Evolutionary conservation across 129 eudicot genomes (phyloP).

Genomic region (Solidago caesia): DNA sequence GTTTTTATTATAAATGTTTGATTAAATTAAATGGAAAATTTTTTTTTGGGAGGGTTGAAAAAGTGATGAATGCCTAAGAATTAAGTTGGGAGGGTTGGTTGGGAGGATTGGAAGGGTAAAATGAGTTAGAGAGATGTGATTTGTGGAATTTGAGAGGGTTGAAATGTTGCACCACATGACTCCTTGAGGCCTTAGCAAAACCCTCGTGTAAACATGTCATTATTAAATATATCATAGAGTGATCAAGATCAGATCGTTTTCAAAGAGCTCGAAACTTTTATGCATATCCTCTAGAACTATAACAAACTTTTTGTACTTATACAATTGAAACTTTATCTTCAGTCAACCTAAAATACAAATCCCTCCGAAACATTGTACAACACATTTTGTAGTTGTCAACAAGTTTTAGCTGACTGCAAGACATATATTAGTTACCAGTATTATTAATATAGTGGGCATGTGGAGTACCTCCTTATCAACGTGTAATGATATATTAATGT

Average conservation of each 20-base stretch:
- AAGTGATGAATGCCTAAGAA: no score
- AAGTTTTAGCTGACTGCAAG: background rate
- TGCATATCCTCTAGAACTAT: no score
- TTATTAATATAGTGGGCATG: slow-evolving; percentile 6
- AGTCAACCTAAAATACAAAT: background rate
- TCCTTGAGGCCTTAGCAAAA: no score
- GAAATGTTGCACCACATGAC: no score
- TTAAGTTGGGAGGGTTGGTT: no score
- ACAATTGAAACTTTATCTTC: background rate
- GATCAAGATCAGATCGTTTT: background rate
- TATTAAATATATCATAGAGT: background rate
- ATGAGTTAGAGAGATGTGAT: no score
- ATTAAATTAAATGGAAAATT: no score
- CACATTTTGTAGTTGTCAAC: background rate
- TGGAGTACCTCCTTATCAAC: slow-evolving; percentile 21
- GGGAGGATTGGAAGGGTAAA: no score
- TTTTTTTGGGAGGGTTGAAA: no score
- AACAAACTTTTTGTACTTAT: background rate
- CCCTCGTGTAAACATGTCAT: background rate
- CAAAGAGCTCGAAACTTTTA: no score
- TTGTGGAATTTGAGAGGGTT: no score
- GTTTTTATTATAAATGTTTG: no score
- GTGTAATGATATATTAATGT: slow-evolving; percentile 12
- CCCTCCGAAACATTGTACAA: background rate
- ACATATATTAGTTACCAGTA: background rate